These are phyloP conservation scores for Tetradesmus obliquus DNA, from an alignment of 139 green algal species.

Conservation along the genomic window DNA sequence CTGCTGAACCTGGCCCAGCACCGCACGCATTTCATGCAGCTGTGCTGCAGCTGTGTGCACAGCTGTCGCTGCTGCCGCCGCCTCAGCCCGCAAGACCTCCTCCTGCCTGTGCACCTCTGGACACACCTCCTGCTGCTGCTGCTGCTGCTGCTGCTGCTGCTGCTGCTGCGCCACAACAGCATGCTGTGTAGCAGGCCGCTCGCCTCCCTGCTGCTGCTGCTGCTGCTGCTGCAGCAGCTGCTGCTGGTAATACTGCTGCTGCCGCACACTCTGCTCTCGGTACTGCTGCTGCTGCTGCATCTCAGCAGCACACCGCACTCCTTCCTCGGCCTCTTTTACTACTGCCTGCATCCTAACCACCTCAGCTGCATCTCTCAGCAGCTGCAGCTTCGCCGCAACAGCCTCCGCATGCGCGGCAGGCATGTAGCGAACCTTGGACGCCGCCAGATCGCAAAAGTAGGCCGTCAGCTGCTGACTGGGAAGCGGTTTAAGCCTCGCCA, in stretches of 20 bases:
- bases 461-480: neutral
- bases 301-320: neutral
- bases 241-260: neutral
- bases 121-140: neutral
- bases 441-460: slow-evolving; percentile 9
- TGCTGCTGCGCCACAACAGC: neutral
- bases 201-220: neutral
- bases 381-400: neutral
- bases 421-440: slow-evolving; percentile 5
- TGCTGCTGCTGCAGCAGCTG: slow-evolving; percentile 8
- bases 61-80: neutral
- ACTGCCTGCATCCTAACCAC: neutral
- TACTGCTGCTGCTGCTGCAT: slow-evolving; percentile 26
- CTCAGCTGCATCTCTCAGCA: slow-evolving; percentile 20
- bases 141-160: neutral
- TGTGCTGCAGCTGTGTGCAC: neutral
- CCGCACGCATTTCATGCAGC: neutral
- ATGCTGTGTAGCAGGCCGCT: neutral
- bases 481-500: neutral
- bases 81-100: neutral
- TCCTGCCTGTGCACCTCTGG: neutral
- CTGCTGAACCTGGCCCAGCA: neutral
- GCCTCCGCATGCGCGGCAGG: neutral
- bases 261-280: neutral
- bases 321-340: neutral